Evolutionary conservation across 1,284 basidiomycete genomes (phyloP), one percentile per base, ranked within the genome.

Genomic region (Sparassis latifolia): DNA sequence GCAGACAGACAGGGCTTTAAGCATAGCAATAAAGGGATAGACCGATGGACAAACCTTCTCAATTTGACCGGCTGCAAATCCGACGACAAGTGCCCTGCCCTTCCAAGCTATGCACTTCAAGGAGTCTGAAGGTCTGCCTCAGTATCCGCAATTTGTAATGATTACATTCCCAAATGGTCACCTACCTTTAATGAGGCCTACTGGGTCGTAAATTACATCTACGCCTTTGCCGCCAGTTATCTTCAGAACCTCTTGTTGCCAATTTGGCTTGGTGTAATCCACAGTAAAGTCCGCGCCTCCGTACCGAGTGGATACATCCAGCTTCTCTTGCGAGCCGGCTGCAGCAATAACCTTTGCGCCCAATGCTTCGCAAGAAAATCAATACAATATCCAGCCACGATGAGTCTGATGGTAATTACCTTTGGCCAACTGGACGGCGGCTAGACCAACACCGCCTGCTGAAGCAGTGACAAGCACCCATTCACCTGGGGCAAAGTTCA

Each of bases 61-160:
- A 55, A 98, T 97, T 5, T 72, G 68, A 7, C 94, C 92, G 7
- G 82, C 86, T 5, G 90, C 92, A 68, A 97, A 95, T 12, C 96
- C 96, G 48, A 99, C 86, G 30, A 98, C 89, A 27, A 98, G 64
- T 3, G 91, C 84, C 10, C 96, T 80, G 2, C 93, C 92, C 67
- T 96, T 96, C 86, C 93, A 97, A 1, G 89, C 90, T 52, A 96
- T 92, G 65, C 92, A 95, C 67, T 96, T 96, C 53, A 97, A 65
- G 32, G 79, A 82, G 61, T 90, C 88, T 86, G 47, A 12, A 42
- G 32, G 62, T 20, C 20, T 20, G 58, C 58, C 55, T 27, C 5
- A 47, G 41, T 9, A 29, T 38, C 7, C 44, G 27, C 38, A 4
- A 32, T 20, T 20, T 20, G 20, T 20, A 20, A 20, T 20, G 20